Evolutionary conservation across 768 basidiomycete genomes (phyloP).

Genomic region (Naganishia kalamii): DNA sequence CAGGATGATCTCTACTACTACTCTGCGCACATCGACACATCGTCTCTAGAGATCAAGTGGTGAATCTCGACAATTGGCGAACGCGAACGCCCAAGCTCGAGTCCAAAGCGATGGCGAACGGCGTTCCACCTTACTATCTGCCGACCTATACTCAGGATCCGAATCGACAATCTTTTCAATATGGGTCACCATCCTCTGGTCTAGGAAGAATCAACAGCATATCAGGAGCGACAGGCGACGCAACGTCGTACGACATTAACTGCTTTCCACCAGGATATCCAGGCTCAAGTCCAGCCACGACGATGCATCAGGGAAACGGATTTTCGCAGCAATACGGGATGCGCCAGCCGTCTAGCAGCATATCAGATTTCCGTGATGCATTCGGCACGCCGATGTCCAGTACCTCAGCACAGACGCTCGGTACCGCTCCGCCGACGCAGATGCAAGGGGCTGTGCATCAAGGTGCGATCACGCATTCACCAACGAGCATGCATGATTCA

Average conservation of each 20-base stretch:
- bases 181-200: neutral
- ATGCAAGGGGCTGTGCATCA: neutral
- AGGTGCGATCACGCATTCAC: neutral
- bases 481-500: neutral
- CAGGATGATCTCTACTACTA: too few relatives aligned
- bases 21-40: too few relatives aligned
- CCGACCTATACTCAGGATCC: neutral
- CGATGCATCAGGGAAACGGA: neutral
- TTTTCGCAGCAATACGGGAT: neutral
- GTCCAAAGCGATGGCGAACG: neutral
- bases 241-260: neutral
- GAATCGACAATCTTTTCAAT: constrained; percentile 1
- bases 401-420: neutral
- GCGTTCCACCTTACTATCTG: neutral
- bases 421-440: neutral
- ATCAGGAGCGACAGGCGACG: neutral
- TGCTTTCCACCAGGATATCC: neutral
- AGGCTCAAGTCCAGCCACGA: neutral
- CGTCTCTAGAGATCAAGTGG: too few relatives aligned
- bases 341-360: neutral
- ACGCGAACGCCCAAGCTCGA: neutral
- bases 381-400: neutral
- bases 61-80: too few relatives aligned
- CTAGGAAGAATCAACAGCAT: neutral
- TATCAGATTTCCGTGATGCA: neutral